Base-by-base conservation (phyloP, 768 basidiomycete genomes). In the Harrya chromipes region DNA sequence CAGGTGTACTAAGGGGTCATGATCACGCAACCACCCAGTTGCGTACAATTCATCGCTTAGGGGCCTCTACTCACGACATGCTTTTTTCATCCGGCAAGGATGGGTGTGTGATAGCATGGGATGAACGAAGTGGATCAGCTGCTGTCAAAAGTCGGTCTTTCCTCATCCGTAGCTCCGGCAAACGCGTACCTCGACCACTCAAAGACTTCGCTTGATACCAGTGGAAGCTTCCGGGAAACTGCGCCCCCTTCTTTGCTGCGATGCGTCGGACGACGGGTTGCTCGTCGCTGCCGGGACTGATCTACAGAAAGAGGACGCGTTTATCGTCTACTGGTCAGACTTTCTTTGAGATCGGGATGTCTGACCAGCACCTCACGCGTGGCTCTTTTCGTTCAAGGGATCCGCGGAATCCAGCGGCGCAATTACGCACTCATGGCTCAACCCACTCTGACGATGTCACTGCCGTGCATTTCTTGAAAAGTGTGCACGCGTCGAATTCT, bases 401-500 rank as follows among this genome's bases (percentile, higher is more conserved):
- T 65, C 85, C 86, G 17, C 81, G 94, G n/a, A 81, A 83, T 46
- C 82, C 91, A 10, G 75, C 73, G 2, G 74, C 78, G 1, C 87
- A 86, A 4, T 62, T 91, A 2, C 82, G 89, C 27, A 74, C 72
- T n/a, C 93, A 97, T 67, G 72, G 80, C 4, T 90, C 87, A 3
- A 92, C 91, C 0, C 94, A 97, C 62, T 94, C 93, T 3, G 94
- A 97, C 67, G 94, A 97, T 61, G 82, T 97, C 49, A 95, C 94
- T 0, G 74, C 81, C 5, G 67, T 95, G 0, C 78, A 79, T 46
- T 89, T 89, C 48, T 42, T 47, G 35, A 61, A 60, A 20, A 42
- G 35, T 23, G 54, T 40, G 31, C 38, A 43, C 13, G 70, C 76
- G 42, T 71, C 72, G 4, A 55, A 58, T 37, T 58, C 70, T 0